Base-by-base conservation (phyloP, 2,329 filamentous ascomycete genomes). In the Alternaria arborescens region DNA sequence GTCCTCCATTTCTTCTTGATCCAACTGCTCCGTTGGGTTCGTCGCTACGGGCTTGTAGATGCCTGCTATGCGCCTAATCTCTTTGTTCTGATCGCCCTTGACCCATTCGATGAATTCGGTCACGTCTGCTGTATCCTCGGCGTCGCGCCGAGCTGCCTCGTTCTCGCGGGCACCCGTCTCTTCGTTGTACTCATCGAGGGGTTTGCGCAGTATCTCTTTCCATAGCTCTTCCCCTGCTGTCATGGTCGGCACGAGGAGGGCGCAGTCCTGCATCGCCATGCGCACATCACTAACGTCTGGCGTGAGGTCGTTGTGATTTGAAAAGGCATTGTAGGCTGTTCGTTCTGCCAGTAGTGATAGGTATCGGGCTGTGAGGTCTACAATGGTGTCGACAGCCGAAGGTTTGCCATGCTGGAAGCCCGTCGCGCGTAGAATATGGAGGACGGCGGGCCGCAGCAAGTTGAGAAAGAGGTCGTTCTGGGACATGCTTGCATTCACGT, bases 341-440 rank as follows among this genome's bases (percentile, higher is more conserved):
- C 87, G 85, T 62, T 89, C 86, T 64, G 91, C 92, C 20, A 97
- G 87, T 4, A 92, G 82, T 22, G 88, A 82, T 59, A 98, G 82
- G 79, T 97, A 97, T 67, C 91, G 89, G 43, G 90, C 91, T 0
- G 93, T 89, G 8, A 98, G 85, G 78, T 97, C 93, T 14, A 93
- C 91, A n/a, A 97, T 79, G 10, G 91, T 89, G 80, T 98, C 94
- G 58, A 97, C 84, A 7, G 96, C 93, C 4, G 90, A 90, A 2
- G 92, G 89, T 55, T 89, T 89, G 52, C 93, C 91, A 42, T 90
- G 86, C 77, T 96, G 92, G 81, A 96, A 98, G 76, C 94, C 94
- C 24, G 93, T 90, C 30, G 94, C 92, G 74, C 94, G 93, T 52
- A 98, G 88, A 72, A 97, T 94, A 80, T 97, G 93, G 59, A 98